Conservation (phyloP, 2,329 filamentous ascomycete genomes). For the Massarina eburnea region DNA sequence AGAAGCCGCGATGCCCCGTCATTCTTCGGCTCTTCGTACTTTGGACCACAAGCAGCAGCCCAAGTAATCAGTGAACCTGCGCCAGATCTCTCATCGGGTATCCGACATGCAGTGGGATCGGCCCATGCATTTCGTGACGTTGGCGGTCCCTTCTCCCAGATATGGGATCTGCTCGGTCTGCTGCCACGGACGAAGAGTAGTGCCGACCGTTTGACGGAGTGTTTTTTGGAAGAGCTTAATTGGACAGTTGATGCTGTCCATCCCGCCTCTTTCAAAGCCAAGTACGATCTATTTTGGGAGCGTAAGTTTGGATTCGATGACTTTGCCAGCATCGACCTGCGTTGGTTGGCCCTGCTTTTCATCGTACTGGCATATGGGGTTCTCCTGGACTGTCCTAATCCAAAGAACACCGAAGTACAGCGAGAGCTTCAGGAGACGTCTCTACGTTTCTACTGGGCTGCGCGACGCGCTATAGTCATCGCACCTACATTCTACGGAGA, state of each 20-base stretch:
- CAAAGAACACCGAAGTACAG: slow-evolving; percentile 37
- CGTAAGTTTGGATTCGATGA: slow-evolving; percentile 46
- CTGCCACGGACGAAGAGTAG: slow-evolving; percentile 43
- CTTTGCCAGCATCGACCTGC: slow-evolving; percentile 43
- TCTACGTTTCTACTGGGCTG: slow-evolving; percentile 47
- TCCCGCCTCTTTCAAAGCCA: slow-evolving; percentile 34
- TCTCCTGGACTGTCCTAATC: slow-evolving; percentile 39
- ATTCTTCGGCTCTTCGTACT: slow-evolving; percentile 22
- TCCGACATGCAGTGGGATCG: slow-evolving; percentile 17
- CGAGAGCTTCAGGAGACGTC: slow-evolving; percentile 44
- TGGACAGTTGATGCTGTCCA: slow-evolving; percentile 43
- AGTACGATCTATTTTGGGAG: slow-evolving; percentile 45
- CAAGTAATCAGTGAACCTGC: slow-evolving; percentile 21
- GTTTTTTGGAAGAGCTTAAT: slow-evolving; percentile 43
- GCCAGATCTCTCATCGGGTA: slow-evolving; percentile 17
- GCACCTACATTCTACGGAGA: slow-evolving; percentile 48
- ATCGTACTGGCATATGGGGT: slow-evolving; percentile 46
- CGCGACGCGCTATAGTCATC: slow-evolving; percentile 44
- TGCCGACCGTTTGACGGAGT: slow-evolving; percentile 40
- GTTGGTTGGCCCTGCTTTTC: slow-evolving; percentile 48
- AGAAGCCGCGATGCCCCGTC: slow-evolving; percentile 18
- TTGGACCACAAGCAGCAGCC: slow-evolving; percentile 21
- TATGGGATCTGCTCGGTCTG: slow-evolving; percentile 47
- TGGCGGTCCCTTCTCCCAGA: slow-evolving; percentile 38
- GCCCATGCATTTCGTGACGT: slow-evolving; percentile 31